phyloP scores from a whole-genome alignment of 2,329 filamentous ascomycete genomes.

The Botryotinia narcissicola region DNA sequence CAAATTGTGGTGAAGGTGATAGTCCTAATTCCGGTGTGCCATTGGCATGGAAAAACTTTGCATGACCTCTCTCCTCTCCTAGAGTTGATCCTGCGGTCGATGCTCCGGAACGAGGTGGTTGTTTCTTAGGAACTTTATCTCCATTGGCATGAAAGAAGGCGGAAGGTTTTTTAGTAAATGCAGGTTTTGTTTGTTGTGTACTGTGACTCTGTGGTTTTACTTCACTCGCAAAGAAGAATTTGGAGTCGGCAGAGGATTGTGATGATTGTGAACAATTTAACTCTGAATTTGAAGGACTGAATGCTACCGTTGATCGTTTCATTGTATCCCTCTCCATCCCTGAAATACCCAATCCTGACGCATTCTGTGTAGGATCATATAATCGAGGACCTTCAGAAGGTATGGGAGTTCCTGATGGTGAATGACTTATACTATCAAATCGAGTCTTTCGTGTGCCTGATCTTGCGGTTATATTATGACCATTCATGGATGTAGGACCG shows the following conservation, averaged over 20 bases:
- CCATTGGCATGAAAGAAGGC: conserved; percentile 54
- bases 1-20: conserved; percentile 38
- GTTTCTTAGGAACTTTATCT: conserved; percentile 42
- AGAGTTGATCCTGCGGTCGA: conserved; percentile 36
- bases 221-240: conserved; percentile 93
- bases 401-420: conserved; percentile 51
- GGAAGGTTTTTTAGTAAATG: conserved; percentile 35
- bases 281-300: conserved; percentile 43
- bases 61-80: conserved; percentile 39
- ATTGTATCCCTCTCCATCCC: conserved; percentile 33
- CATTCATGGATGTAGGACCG: conserved; percentile 54
- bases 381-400: conserved; percentile 30
- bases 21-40: conserved; percentile 53
- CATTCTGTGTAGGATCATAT: conserved; percentile 36
- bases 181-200: conserved; percentile 31
- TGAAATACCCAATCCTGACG: conserved; percentile 33
- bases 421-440: conserved; percentile 65
- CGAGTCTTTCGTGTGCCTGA: conserved; percentile 71
- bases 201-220: conserved; percentile 46
- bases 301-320: conserved; percentile 40
- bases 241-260: conserved; percentile 48
- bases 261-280: conserved; percentile 33
- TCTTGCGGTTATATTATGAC: conserved; percentile 71
- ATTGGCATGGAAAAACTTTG: conserved; percentile 76
- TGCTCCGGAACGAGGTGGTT: conserved; percentile 25